These are phyloP conservation scores for Tillandsia leiboldiana DNA, from an alignment of 176 grass and related monocot genomes.

Conservation along the genomic window DNA sequence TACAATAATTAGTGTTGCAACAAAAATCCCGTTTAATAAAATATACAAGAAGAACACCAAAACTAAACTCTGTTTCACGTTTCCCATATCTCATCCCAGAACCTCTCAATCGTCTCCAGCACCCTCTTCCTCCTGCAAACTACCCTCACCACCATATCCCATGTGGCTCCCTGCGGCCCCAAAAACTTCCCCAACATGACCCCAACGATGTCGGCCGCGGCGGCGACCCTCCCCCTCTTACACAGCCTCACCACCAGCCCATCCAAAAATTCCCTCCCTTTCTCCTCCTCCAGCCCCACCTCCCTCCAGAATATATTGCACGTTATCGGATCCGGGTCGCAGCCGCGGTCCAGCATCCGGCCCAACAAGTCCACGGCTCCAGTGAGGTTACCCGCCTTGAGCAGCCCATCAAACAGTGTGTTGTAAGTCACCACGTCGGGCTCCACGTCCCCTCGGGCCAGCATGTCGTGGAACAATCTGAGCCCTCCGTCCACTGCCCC, in stretches of 20 bases:
- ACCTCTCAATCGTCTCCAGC: constrained; percentile 39
- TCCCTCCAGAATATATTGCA: constrained; percentile 69
- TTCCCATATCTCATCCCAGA: constrained; percentile 68
- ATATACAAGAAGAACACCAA: neutral
- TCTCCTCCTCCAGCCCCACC: constrained; percentile 24
- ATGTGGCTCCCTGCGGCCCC: constrained; percentile 39
- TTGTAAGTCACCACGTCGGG: constrained; percentile 75
- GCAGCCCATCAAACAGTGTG: constrained; percentile 48
- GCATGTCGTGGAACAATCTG: constrained; percentile 66
- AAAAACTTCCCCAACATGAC: constrained; percentile 73
- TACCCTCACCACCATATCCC: constrained; percentile 42
- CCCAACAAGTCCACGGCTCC: constrained; percentile 52
- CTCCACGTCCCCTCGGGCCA: constrained; percentile 33
- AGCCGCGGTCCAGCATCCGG: constrained; percentile 67
- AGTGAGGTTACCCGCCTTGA: constrained; percentile 36
- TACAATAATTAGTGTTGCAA: too few relatives aligned
- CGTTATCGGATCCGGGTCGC: constrained; percentile 67
- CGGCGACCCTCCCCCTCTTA: constrained; percentile 44
- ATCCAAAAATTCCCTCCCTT: constrained; percentile 65
- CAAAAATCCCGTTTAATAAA: neutral
- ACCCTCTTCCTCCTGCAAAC: constrained; percentile 41
- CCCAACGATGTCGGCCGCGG: constrained; percentile 43
- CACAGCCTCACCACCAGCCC: constrained; percentile 57
- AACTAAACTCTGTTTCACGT: constrained; percentile 18
- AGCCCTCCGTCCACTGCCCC: constrained; percentile 73